phyloP scores from a whole-genome alignment of 352 stramenopile genomes.

The Phytopythium chamaehyphon region DNA sequence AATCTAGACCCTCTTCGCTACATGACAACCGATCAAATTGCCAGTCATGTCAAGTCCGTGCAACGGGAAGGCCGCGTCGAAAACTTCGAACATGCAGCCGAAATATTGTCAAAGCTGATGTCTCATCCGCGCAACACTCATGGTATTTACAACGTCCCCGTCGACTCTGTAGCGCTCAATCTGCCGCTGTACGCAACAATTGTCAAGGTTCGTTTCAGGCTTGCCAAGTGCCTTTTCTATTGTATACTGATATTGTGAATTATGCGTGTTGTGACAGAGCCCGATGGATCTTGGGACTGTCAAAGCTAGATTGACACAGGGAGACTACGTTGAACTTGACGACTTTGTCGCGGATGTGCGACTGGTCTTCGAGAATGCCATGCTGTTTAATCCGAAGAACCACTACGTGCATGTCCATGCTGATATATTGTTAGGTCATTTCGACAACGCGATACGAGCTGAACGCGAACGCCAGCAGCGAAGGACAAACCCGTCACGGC shows the following conservation, averaged over 20 bases:
- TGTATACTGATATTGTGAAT: background rate
- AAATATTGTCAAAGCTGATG: constrained; percentile 77
- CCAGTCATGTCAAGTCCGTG: constrained; percentile 63
- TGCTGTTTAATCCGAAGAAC: constrained; percentile 73
- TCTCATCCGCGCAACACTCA: constrained; percentile 61
- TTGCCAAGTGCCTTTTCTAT: background rate
- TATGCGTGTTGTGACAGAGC: constrained; percentile 19
- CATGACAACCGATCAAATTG: constrained; percentile 57
- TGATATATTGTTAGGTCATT: constrained; percentile 48
- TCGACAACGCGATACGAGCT: constrained; percentile 54
- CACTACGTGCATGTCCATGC: constrained; percentile 82
- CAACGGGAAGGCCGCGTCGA: constrained; percentile 53
- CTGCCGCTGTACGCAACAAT: constrained; percentile 69
- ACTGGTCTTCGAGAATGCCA: constrained; percentile 89
- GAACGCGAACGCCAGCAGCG: constrained; percentile 43
- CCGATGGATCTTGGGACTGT: constrained; percentile 93
- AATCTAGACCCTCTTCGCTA: constrained; percentile 50
- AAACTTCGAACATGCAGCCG: constrained; percentile 56
- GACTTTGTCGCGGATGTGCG: constrained; percentile 78
- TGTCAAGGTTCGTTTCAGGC: constrained; percentile 30
- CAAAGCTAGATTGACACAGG: constrained; percentile 71
- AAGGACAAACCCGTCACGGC: constrained; percentile 28
- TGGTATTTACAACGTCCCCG: constrained; percentile 70
- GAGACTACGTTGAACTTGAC: constrained; percentile 80
- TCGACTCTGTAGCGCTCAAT: constrained; percentile 64